These are phyloP conservation scores for Dorcoceras hygrometricum DNA, from an alignment of 257 asterid genomes.

Conservation along the genomic window DNA sequence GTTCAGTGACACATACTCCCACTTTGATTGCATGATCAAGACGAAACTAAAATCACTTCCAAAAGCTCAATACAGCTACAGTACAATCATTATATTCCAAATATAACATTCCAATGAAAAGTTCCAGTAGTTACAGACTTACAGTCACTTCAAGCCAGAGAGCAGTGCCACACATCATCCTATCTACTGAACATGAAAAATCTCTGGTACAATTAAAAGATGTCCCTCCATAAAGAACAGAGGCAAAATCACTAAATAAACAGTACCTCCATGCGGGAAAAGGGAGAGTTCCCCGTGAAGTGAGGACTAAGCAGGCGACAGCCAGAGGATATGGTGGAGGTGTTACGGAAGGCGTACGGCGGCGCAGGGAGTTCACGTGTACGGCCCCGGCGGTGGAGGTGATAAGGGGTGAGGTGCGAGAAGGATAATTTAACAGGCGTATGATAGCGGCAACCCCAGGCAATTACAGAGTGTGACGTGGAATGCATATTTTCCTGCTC, in stretches of 20 bases:
- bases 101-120: too few species aligned
- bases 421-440: slow-evolving; percentile 41
- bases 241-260: background rate
- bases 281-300: slow-evolving; percentile 62
- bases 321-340: slow-evolving; percentile 32
- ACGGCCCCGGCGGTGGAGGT: slow-evolving; percentile 24
- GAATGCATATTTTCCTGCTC: slow-evolving; percentile 37
- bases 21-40: background rate
- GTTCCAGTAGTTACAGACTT: background rate
- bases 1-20: background rate
- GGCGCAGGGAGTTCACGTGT: slow-evolving; percentile 25
- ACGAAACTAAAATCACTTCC: background rate
- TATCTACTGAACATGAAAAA: background rate
- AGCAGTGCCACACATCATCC: background rate
- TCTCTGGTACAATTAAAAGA: background rate
- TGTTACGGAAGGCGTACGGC: slow-evolving; percentile 25
- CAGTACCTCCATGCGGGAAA: slow-evolving; percentile 79
- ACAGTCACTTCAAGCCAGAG: background rate
- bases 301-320: slow-evolving; percentile 30
- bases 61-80: background rate
- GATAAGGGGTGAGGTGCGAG: slow-evolving; percentile 31
- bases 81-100: background rate
- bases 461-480: slow-evolving; percentile 30
- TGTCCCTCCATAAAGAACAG: background rate
- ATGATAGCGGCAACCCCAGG: slow-evolving; percentile 49